These are phyloP conservation scores for Tilletia horrida DNA, from an alignment of 1,284 basidiomycete species.

Conservation along the genomic window DNA sequence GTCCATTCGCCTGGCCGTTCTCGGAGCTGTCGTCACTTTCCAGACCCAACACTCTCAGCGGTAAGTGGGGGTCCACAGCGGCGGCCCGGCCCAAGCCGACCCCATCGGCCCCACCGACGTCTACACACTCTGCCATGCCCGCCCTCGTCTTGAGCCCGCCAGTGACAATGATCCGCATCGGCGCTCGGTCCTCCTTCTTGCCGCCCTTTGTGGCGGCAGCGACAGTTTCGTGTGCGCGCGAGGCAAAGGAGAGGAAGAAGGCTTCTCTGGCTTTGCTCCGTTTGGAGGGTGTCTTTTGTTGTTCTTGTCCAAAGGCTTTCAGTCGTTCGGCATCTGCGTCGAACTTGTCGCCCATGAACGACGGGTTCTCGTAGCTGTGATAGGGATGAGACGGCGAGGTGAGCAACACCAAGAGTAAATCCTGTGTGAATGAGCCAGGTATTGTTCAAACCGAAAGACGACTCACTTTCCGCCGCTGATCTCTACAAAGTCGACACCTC, in stretches of 20 bases:
- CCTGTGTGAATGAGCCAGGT: too few species aligned
- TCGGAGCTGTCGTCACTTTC: too few species aligned
- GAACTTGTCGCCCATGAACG: slow-evolving; percentile 53
- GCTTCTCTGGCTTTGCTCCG: slow-evolving; percentile 57
- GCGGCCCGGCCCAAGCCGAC: slow-evolving; percentile 73
- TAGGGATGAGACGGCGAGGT: too few species aligned
- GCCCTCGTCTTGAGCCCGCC: slow-evolving; percentile 70
- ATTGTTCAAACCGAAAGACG: too few species aligned
- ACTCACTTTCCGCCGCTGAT: slow-evolving; percentile 71
- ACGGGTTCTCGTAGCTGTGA: slow-evolving; percentile 18
- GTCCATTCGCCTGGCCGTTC: background rate
- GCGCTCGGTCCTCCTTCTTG: background rate
- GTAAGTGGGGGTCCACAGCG: slow-evolving; percentile 66
- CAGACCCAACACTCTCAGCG: slow-evolving; percentile 51
- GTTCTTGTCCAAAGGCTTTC: slow-evolving; percentile 23
- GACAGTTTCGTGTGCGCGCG: slow-evolving; percentile 52
- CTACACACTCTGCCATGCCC: slow-evolving; percentile 62
- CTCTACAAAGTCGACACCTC: slow-evolving; percentile 74
- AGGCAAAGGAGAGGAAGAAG: slow-evolving; percentile 57
- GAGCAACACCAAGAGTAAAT: too few species aligned
- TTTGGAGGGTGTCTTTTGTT: slow-evolving; percentile 20
- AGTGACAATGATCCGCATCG: slow-evolving; percentile 69
- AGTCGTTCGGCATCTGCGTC: slow-evolving; percentile 43
- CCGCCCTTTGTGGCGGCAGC: too few species aligned
- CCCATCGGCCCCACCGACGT: slow-evolving; percentile 59